Evolutionary conservation across 257 asterid genomes (phyloP).

Genomic region (Verbena officinalis): DNA sequence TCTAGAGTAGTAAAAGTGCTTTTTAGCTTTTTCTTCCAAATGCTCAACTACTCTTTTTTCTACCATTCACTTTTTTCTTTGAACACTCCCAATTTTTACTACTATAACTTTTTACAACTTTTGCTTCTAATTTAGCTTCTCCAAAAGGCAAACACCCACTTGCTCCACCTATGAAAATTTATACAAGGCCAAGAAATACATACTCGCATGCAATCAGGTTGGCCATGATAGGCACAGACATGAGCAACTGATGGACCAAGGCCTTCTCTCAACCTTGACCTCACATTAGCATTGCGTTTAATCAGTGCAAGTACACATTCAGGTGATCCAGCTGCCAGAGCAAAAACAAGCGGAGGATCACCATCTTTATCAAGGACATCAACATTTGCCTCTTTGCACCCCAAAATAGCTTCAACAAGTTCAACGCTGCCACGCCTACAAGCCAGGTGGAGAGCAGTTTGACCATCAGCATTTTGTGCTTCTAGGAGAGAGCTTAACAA

Average conservation of each 20-base stretch:
- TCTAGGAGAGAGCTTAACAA: slow-evolving; percentile 60
- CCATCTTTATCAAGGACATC: slow-evolving; percentile 95
- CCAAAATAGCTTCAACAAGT: slow-evolving; percentile 85
- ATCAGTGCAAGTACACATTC: slow-evolving; percentile 95
- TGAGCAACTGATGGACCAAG: slow-evolving; percentile 98
- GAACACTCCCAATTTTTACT: too few relatives aligned
- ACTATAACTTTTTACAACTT: too few relatives aligned
- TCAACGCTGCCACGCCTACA: slow-evolving; percentile 94
- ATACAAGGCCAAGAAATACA: slow-evolving; percentile 35
- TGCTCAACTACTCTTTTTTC: too few relatives aligned
- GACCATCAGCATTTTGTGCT: slow-evolving; percentile 95
- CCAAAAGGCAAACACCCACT: too few relatives aligned
- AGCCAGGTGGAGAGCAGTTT: slow-evolving; percentile 97
- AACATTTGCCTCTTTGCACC: slow-evolving; percentile 78
- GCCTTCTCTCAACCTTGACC: slow-evolving; percentile 92
- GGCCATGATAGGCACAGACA: slow-evolving; percentile 99
- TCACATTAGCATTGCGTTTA: slow-evolving; percentile 78
- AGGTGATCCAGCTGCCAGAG: slow-evolving; percentile 98
- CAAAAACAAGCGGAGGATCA: slow-evolving; percentile 98
- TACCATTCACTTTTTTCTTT: too few relatives aligned
- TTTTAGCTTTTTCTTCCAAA: too few relatives aligned
- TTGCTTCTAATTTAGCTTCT: too few relatives aligned
- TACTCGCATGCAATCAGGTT: slow-evolving; percentile 99
- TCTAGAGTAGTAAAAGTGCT: too few relatives aligned
- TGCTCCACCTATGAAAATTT: slow-evolving; percentile 13